Percentiles rank a stretch among this genome's conserved stretches.
These are phyloP conservation scores for Thalassiosira livingstoniorum DNA, from an alignment of 352 stramenopile species.

Conservation along the genomic window DNA sequence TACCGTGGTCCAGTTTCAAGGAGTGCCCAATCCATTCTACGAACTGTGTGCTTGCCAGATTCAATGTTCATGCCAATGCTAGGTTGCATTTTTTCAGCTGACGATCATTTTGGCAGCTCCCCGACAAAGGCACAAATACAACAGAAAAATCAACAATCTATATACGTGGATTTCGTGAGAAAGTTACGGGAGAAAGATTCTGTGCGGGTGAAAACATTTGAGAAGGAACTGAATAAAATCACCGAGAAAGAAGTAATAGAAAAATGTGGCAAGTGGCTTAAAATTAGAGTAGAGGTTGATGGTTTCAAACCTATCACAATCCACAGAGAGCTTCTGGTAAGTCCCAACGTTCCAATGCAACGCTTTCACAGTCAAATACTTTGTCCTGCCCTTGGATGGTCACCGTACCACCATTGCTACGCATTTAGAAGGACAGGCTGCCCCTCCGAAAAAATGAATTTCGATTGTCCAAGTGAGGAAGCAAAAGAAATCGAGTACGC, in stretches of 20 bases:
- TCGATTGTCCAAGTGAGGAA: neutral
- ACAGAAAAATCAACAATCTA: neutral
- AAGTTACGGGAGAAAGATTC: slow-evolving; percentile 21
- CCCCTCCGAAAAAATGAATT: neutral
- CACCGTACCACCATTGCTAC: slow-evolving; percentile 30
- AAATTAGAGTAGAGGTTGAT: slow-evolving; percentile 12
- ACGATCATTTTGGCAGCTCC: too few relatives aligned
- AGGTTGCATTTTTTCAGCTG: too few relatives aligned
- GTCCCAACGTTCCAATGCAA: slow-evolving; percentile 23
- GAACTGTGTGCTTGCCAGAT: too few relatives aligned
- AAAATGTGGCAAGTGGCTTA: slow-evolving; percentile 27
- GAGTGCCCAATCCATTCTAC: too few relatives aligned
- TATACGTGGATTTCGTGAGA: slow-evolving; percentile 18
- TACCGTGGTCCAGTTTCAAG: too few relatives aligned
- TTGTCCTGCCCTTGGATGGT: slow-evolving; percentile 23
- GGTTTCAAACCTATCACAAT: slow-evolving; percentile 1
- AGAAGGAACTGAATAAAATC: neutral
- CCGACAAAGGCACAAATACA: too few relatives aligned
- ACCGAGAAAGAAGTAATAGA: neutral
- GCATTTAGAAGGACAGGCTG: slow-evolving; percentile 5
- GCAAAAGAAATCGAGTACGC: neutral
- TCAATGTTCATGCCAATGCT: too few relatives aligned
- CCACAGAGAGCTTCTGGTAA: slow-evolving; percentile 24
- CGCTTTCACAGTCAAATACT: slow-evolving; percentile 35
- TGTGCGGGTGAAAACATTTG: slow-evolving; percentile 11